Base-by-base conservation (phyloP, 768 basidiomycete genomes). In the Termitomyces titanicus region DNA sequence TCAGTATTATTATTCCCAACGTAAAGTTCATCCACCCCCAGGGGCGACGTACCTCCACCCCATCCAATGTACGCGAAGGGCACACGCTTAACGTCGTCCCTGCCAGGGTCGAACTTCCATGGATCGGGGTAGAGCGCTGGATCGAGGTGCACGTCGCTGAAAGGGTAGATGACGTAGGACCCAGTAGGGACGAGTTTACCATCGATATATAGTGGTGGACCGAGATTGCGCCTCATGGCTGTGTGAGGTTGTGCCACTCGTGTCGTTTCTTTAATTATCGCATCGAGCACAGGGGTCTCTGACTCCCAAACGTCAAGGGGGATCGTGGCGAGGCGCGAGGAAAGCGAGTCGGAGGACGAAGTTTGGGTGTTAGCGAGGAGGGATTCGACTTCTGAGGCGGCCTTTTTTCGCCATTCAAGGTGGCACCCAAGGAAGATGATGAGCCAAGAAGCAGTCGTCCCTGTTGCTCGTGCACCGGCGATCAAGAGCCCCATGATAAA, bases 401-500 rank as follows among this genome's bases (percentile, higher is more conserved):
- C 87, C 68, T 79, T 84, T 45, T 71, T 68, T 43, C 81, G 76
- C 86, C 88, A 90, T 60, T 84, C 81, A 37, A 74, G 71, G 62
- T 89, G 79, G 34, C 81, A 81, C 20, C 85, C 86, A 38, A 92
- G 78, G 68, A 82, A 92, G 31, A 84, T 86, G 55, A 87, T 71
- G 49, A 91, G 68, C 89, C 89, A 92, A 29, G 84, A 88, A 37
- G 88, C 88, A 61, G 88, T 86, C 10, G 86, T 86, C 11, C 88
- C 88, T 43, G 88, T 91, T 12, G 89, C 86, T 64, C 89, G 79
- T 39, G 88, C 84, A n/a, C 89, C 89, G 31, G 89, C 89, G 53
- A 89, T 85, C 53, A 92, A 74, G 15, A 91, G 72, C 31, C 89
- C 89, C 85, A 90, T 89, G 56, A 89, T 86, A 68, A 92, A 90